Conservation (phyloP, 768 basidiomycete species). For the Termitomyces sp. region DNA sequence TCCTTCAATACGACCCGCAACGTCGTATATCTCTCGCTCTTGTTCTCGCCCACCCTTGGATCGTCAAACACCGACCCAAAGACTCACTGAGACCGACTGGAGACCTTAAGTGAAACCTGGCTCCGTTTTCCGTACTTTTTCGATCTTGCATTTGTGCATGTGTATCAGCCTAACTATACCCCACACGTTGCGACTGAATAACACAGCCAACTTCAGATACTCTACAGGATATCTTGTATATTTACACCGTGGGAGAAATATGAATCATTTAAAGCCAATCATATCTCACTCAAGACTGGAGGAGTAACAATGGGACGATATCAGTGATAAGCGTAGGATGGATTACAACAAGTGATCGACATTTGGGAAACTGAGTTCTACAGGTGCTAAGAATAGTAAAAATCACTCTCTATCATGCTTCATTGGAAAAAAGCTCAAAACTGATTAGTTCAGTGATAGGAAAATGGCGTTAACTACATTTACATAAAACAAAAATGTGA, state of each 20-base stretch:
- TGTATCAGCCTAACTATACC: background rate
- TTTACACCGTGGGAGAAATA: background rate
- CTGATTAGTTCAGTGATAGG: no score
- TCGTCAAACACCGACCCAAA: constrained; percentile 61
- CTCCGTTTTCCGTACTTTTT: background rate
- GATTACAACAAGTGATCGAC: background rate
- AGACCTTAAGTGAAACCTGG: background rate
- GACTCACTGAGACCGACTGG: constrained; percentile 21
- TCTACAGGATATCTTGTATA: background rate
- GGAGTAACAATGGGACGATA: background rate
- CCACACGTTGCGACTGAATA: background rate
- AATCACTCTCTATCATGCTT: no score
- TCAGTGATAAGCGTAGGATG: no score
- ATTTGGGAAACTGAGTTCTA: background rate
- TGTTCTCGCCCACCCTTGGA: constrained; percentile 84
- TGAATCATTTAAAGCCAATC: background rate
- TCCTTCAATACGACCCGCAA: constrained; percentile 78
- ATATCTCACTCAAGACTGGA: background rate
- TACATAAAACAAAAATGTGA: background rate
- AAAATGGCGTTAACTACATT: background rate
- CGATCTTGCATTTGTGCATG: background rate
- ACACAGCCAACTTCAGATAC: background rate
- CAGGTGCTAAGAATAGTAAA: background rate
- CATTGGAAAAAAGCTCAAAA: no score
- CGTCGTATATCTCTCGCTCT: constrained; percentile 69